phyloP scores from a whole-genome alignment of 108 stramenopile genomes.

The Pelagomonas calceolata region DNA sequence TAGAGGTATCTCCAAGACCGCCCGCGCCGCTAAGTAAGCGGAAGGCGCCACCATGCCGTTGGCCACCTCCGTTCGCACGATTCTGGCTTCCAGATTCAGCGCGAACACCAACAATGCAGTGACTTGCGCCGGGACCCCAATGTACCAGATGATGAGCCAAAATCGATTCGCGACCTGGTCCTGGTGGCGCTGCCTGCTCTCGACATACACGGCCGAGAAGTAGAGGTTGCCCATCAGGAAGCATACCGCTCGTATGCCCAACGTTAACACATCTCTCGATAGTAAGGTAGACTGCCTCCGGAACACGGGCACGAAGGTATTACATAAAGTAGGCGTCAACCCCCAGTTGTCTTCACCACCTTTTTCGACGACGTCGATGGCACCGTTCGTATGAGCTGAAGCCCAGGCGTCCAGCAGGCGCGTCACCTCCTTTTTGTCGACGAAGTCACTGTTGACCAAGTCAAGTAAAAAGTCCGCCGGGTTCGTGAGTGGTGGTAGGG shows the following conservation, averaged over 20 bases:
- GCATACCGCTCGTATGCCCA: not conserved
- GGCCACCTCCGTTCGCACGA: constrained; percentile 22
- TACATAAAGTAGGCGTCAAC: not conserved
- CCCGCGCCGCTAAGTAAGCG: constrained; percentile 24
- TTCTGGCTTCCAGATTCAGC: constrained; percentile 30
- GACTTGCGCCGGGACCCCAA: constrained; percentile 21
- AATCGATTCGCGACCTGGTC: constrained; percentile 1
- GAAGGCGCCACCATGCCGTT: constrained; percentile 26
- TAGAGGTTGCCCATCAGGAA: constrained; percentile 4
- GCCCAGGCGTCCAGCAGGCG: constrained; percentile 30
- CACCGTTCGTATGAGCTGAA: no score
- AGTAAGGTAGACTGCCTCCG: constrained; percentile 1
- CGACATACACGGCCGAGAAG: constrained; percentile 16
- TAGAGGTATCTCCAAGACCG: constrained; percentile 26
- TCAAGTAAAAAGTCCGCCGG: constrained; percentile 37
- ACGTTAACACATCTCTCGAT: constrained; percentile 4
- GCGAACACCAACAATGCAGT: constrained; percentile 30
- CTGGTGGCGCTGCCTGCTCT: constrained; percentile 10
- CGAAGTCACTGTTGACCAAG: constrained; percentile 33
- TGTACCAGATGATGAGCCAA: constrained; percentile 9
- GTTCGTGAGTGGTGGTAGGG: constrained; percentile 25
- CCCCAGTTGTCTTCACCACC: not conserved
- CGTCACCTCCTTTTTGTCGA: constrained; percentile 21
- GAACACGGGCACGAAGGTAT: not conserved
- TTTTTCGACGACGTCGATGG: not conserved